Evolutionary conservation across 2,329 filamentous ascomycete genomes (phyloP).

Genomic region (Amphichorda felina): DNA sequence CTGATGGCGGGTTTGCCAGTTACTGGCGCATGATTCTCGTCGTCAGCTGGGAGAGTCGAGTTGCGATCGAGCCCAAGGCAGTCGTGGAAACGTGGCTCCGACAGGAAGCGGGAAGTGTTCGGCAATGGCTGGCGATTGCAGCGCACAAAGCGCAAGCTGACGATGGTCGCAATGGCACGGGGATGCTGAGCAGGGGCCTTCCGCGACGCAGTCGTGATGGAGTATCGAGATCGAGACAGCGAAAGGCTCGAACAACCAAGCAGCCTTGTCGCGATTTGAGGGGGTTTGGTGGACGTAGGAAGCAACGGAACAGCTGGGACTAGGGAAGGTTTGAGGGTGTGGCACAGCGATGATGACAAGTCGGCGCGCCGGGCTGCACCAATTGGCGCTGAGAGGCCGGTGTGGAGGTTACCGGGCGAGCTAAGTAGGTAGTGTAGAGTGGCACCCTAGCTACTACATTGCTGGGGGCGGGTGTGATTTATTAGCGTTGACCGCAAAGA

Average conservation of each 20-base stretch:
- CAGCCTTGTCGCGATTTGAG: neutral
- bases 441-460: no score
- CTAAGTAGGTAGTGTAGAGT: neutral
- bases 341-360: neutral
- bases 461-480: no score
- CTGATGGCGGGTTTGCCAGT: neutral
- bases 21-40: slow-evolving; percentile 5
- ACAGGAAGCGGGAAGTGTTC: slow-evolving; percentile 2
- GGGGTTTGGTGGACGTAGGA: neutral
- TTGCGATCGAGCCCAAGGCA: neutral
- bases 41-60: neutral
- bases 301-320: neutral
- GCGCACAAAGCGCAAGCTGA: neutral
- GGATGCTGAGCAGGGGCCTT: neutral
- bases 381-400: slow-evolving; percentile 1
- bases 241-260: neutral
- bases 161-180: neutral
- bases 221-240: neutral
- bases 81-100: slow-evolving; percentile 1
- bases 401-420: neutral
- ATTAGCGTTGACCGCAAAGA: no score
- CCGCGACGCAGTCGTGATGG: neutral
- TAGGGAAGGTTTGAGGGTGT: neutral
- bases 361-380: slow-evolving; percentile 1
- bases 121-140: neutral